Evolutionary conservation across 116 monocot species (phyloP).

Genomic region (Zostera marina): DNA sequence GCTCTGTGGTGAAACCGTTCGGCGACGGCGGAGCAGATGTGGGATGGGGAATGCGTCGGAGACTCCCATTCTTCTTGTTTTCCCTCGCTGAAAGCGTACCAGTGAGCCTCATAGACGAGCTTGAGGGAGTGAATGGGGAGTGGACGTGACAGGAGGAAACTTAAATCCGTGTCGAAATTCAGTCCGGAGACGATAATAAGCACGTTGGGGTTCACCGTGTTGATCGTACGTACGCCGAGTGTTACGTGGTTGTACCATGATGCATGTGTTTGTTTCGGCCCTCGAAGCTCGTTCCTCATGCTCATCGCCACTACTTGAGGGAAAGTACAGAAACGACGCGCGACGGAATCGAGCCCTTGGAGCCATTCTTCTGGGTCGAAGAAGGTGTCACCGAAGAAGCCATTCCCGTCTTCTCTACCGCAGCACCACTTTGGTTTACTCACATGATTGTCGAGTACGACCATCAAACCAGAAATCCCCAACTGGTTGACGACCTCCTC

Average conservation of each 20-base stretch:
- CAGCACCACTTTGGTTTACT: slow-evolving; percentile 54
- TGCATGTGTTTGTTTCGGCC: slow-evolving; percentile 19
- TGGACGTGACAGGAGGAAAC: slow-evolving; percentile 20
- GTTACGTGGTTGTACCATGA: slow-evolving; percentile 27
- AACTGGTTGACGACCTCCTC: slow-evolving; percentile 24
- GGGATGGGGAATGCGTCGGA: slow-evolving; percentile 6
- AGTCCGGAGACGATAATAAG: slow-evolving; percentile 45
- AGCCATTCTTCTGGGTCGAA: slow-evolving; percentile 41
- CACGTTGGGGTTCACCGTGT: slow-evolving; percentile 23
- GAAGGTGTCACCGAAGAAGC: slow-evolving; percentile 43
- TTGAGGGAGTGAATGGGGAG: slow-evolving; percentile 8
- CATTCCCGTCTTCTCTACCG: slow-evolving; percentile 32
- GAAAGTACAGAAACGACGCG: slow-evolving; percentile 10
- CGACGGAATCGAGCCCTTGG: slow-evolving; percentile 20
- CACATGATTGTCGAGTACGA: slow-evolving; percentile 47
- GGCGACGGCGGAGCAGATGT: slow-evolving; percentile 23
- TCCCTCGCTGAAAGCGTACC: slow-evolving; percentile 38
- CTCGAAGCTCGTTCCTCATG: slow-evolving; percentile 49
- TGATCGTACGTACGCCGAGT: slow-evolving; percentile 25
- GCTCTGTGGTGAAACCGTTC: background rate
- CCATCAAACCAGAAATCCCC: slow-evolving; percentile 32
- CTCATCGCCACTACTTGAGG: slow-evolving; percentile 49
- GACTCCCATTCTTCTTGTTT: slow-evolving; percentile 17
- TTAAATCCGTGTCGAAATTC: slow-evolving; percentile 36
- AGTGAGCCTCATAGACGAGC: slow-evolving; percentile 37